These are phyloP conservation scores for Vararia minispora DNA, from an alignment of 768 basidiomycete genomes.

Conservation along the genomic window DNA sequence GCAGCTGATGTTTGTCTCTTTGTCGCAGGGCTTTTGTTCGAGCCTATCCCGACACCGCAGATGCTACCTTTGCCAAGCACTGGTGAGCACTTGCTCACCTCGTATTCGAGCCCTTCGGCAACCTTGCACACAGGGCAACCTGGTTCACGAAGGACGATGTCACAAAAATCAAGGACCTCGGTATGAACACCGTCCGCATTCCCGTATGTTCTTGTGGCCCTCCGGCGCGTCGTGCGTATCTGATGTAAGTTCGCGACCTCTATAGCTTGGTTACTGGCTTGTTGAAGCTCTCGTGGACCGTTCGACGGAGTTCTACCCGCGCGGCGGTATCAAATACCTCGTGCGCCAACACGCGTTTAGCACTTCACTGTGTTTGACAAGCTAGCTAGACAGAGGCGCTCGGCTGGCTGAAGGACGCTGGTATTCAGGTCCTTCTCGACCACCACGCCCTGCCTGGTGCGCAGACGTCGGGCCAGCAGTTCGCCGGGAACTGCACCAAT, in stretches of 20 bases:
- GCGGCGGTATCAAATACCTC: constrained; percentile 56
- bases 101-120: too few species aligned
- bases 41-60: constrained; percentile 47
- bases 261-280: constrained; percentile 81
- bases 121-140: constrained; percentile 43
- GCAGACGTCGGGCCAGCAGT: constrained; percentile 46
- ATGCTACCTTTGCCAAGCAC: constrained; percentile 44
- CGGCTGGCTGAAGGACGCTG: constrained; percentile 43
- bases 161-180: constrained; percentile 32
- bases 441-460: constrained; percentile 69
- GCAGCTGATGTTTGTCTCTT: too few species aligned
- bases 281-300: constrained; percentile 62
- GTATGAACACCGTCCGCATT: constrained; percentile 72
- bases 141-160: constrained; percentile 68
- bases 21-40: constrained; percentile 52
- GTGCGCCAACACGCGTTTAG: too few species aligned
- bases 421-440: constrained; percentile 56
- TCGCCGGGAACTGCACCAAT: constrained; percentile 62
- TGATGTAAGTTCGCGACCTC: background rate
- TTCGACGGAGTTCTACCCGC: constrained; percentile 48
- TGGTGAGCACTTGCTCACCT: constrained; percentile 39
- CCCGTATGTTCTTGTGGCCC: too few species aligned
- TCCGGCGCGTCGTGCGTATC: background rate
- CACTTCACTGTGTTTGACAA: background rate
- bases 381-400: constrained; percentile 48